These are phyloP conservation scores for Thermomyces lanuginosus DNA, from an alignment of 2,329 filamentous ascomycete species.

Conservation along the genomic window DNA sequence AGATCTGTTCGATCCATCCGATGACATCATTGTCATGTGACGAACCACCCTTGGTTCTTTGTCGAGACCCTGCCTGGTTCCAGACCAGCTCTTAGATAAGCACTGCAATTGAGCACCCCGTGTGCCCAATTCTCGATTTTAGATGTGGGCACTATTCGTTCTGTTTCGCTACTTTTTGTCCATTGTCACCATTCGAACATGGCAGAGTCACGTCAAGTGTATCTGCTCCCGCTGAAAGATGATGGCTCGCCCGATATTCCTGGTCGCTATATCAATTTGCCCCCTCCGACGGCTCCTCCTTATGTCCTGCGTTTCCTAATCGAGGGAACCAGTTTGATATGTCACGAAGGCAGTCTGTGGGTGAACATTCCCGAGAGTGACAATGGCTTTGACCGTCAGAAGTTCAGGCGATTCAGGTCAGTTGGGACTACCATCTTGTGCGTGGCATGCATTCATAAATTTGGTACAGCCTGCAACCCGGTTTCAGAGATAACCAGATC, in stretches of 20 bases:
- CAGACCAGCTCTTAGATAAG: too few relatives aligned
- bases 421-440: constrained; percentile 13
- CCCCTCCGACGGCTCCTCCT: constrained; percentile 54
- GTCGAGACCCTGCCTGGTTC: too few relatives aligned
- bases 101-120: too few relatives aligned
- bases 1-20: too few relatives aligned
- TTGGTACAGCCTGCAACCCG: constrained; percentile 53
- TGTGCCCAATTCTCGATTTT: too few relatives aligned
- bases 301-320: constrained; percentile 78
- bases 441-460: constrained; percentile 8
- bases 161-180: too few relatives aligned
- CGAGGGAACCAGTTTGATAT: constrained; percentile 90
- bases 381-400: constrained; percentile 56
- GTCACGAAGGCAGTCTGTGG: constrained; percentile 85
- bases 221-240: constrained; percentile 80
- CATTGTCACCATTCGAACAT: too few relatives aligned
- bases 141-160: too few relatives aligned
- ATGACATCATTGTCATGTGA: too few relatives aligned
- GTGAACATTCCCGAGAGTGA: constrained; percentile 78
- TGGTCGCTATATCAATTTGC: constrained; percentile 81
- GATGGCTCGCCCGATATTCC: constrained; percentile 79
- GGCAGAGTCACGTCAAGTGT: constrained; percentile 40
- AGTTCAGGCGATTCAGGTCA: constrained; percentile 81
- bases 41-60: too few relatives aligned
- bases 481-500: constrained; percentile 83